A percentile compares a stretch with the other conserved stretches of the same genome.
Evolutionary conservation across 2,329 filamentous ascomycete species (phyloP).

Genomic region (Sporothrix euskadiensis): DNA sequence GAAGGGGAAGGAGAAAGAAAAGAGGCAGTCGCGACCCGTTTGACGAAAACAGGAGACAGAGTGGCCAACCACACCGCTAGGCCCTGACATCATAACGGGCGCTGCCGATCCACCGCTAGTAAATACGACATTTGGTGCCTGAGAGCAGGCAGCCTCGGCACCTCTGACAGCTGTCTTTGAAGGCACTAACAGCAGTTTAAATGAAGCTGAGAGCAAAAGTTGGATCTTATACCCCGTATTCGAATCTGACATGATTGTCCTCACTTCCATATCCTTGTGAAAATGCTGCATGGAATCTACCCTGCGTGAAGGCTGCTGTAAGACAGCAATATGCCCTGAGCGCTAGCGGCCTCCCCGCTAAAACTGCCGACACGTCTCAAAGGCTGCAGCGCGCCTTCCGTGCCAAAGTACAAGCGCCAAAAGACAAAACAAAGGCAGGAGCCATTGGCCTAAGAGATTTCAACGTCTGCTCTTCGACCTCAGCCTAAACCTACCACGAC

Average conservation of each 20-base stretch:
- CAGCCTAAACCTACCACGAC: slow-evolving; percentile 3
- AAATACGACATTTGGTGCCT: background rate
- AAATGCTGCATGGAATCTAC: background rate
- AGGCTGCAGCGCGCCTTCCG: background rate
- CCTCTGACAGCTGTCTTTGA: background rate
- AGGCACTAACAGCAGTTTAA: background rate
- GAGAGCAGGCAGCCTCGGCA: background rate
- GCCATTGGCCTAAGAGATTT: background rate
- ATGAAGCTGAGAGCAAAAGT: background rate
- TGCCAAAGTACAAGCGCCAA: background rate
- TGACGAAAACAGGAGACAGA: background rate
- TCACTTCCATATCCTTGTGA: too few species aligned
- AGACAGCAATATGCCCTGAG: background rate
- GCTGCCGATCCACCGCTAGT: slow-evolving; percentile 14
- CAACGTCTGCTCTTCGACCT: slow-evolving; percentile 13
- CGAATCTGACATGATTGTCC: background rate
- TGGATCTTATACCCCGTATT: background rate
- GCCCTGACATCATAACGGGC: slow-evolving; percentile 17
- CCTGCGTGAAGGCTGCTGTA: background rate
- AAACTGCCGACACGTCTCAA: background rate
- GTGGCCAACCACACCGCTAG: slow-evolving; percentile 9
- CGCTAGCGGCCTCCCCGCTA: slow-evolving; percentile 13
- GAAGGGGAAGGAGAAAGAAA: background rate
- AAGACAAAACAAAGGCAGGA: background rate
- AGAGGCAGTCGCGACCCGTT: background rate